phyloP scores from a whole-genome alignment of 177 flowering plant species.

The Tripterygium wilfordii region DNA sequence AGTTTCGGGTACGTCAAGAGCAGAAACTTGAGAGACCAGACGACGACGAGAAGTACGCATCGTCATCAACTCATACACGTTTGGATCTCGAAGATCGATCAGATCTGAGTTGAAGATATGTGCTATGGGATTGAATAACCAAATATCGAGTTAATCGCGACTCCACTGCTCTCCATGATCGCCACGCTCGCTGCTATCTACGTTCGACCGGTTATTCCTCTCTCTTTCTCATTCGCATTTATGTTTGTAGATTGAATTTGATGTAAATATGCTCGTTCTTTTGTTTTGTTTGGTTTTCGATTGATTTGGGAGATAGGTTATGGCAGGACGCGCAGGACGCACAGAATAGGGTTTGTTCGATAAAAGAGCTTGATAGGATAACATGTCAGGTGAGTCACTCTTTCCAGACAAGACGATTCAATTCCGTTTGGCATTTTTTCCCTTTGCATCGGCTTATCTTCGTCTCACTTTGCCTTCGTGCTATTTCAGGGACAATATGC shows the following conservation, averaged over 20 bases:
- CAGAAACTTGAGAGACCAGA: too few species aligned
- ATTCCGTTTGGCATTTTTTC: too few species aligned
- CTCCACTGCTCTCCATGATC: conserved; percentile 44
- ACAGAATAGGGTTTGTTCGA: conserved; percentile 67
- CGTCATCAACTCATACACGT: too few species aligned
- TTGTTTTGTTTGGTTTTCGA: too few species aligned
- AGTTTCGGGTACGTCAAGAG: too few species aligned
- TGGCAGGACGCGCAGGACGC: conserved; percentile 99
- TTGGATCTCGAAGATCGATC: too few species aligned
- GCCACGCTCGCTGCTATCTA: conserved; percentile 49
- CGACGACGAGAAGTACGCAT: too few species aligned
- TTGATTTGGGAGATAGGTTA: conserved; percentile 42
- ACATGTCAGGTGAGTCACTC: conserved; percentile 76
- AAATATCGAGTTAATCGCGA: conserved; percentile 24
- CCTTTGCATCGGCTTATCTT: background rate
- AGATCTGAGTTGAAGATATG: background rate
- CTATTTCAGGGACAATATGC: conserved; percentile 73
- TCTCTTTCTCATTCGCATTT: background rate
- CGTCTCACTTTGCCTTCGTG: background rate
- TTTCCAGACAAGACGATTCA: too few species aligned
- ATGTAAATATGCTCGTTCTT: too few species aligned
- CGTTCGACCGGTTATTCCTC: conserved; percentile 53
- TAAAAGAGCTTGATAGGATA: conserved; percentile 80
- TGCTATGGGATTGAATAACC: conserved; percentile 24
- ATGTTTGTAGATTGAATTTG: background rate